These are phyloP conservation scores for Gryganskiella cystojenkinii DNA, from an alignment of 192 early-diverging fungal genomes.

Conservation along the genomic window DNA sequence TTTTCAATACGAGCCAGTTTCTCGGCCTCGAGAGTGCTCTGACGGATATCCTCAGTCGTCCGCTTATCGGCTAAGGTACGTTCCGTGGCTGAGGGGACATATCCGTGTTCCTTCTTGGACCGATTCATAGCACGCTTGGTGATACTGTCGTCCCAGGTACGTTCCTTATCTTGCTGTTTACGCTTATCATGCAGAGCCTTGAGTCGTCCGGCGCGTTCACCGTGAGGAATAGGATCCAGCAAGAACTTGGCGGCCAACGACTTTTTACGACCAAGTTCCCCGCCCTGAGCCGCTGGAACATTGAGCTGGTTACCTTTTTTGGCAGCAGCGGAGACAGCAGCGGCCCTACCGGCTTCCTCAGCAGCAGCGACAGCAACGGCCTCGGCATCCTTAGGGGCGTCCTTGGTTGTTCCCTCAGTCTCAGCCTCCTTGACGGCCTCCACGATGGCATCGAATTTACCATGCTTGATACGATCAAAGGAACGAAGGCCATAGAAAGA, in stretches of 20 bases:
- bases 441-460: constrained; percentile 17
- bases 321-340: not conserved
- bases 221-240: constrained; percentile 30
- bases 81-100: constrained; percentile 24
- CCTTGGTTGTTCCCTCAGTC: not conserved
- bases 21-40: constrained; percentile 16
- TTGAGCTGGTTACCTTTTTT: not conserved
- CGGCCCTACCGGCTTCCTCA: no score
- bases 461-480: constrained; percentile 70
- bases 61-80: constrained; percentile 7
- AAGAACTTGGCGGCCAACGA: constrained; percentile 38
- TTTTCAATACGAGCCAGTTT: constrained; percentile 2
- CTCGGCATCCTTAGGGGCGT: not conserved
- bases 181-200: constrained; percentile 15
- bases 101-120: constrained; percentile 41
- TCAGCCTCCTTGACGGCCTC: constrained; percentile 22
- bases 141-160: constrained; percentile 45
- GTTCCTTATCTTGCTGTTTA: constrained; percentile 5
- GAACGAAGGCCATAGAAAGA: constrained; percentile 80
- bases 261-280: constrained; percentile 18
- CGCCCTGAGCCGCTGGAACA: constrained; percentile 9
- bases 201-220: constrained; percentile 22
- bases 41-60: not conserved
- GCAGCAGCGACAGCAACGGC: not conserved
- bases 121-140: constrained; percentile 44